Percentiles rank a stretch among this genome's conserved stretches.
These are phyloP conservation scores for Chrysanthemum seticuspe DNA, from an alignment of 129 eudicot species.

Conservation along the genomic window DNA sequence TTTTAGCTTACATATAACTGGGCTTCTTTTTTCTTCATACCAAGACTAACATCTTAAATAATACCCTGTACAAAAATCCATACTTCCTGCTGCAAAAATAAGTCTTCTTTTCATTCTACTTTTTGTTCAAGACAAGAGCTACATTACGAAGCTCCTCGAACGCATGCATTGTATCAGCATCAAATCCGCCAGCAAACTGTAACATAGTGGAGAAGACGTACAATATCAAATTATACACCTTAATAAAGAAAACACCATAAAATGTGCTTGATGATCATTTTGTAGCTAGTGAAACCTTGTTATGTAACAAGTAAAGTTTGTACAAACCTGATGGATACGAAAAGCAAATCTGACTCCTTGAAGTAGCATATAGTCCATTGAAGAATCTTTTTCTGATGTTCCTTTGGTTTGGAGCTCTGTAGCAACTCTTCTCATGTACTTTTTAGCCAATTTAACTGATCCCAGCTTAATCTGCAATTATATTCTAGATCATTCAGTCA, in stretches of 20 bases:
- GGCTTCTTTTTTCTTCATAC: conserved; percentile 11
- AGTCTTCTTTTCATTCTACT: conserved; percentile 30
- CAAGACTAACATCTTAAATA: conserved; percentile 17
- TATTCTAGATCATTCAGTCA: background rate
- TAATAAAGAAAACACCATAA: background rate
- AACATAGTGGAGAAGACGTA: conserved; percentile 4
- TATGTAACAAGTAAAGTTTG: background rate
- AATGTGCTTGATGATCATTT: background rate
- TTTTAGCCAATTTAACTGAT: conserved; percentile 81
- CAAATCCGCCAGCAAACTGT: conserved; percentile 99
- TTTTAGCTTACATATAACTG: too few relatives aligned
- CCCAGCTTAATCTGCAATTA: conserved; percentile 69
- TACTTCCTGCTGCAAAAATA: conserved; percentile 24
- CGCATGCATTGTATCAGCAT: conserved; percentile 94
- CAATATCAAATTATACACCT: background rate
- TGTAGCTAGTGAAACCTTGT: conserved; percentile 1
- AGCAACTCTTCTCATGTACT: conserved; percentile 88
- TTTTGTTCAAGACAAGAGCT: conserved; percentile 70
- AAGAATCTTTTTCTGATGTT: conserved; percentile 70
- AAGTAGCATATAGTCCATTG: conserved; percentile 88
- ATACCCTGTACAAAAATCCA: conserved; percentile 31
- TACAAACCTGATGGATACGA: conserved; percentile 83
- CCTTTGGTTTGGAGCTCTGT: conserved; percentile 76
- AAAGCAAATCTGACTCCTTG: conserved; percentile 98
- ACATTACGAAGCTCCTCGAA: conserved; percentile 91